Conservation (phyloP, 1,284 basidiomycete species). For the Cutaneotrichosporon sp. region DNA sequence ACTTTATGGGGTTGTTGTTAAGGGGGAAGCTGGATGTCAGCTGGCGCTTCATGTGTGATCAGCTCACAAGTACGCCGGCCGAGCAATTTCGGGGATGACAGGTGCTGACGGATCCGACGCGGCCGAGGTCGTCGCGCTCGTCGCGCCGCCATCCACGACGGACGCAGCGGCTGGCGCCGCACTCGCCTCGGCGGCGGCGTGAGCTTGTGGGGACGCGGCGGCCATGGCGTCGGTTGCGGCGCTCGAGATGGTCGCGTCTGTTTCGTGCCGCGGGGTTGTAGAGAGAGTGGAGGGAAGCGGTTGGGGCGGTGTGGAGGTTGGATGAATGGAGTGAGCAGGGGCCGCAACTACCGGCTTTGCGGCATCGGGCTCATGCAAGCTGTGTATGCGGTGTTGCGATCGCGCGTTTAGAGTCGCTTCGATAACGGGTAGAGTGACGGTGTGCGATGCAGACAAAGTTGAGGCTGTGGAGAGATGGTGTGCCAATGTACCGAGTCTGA, state of each 20-base stretch:
- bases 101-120: neutral
- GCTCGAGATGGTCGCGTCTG: neutral
- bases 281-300: neutral
- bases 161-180: neutral
- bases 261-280: no score
- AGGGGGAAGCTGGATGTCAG: constrained; percentile 14
- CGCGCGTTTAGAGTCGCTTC: no score
- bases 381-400: no score
- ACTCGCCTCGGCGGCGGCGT: neutral
- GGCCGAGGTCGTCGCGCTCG: neutral
- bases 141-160: neutral
- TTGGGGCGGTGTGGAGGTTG: neutral
- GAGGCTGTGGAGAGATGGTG: no score
- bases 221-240: no score
- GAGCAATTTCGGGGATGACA: constrained; percentile 5
- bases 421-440: no score
- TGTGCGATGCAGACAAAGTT: no score
- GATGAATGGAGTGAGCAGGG: no score
- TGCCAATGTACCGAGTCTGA: neutral
- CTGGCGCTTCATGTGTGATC: no score
- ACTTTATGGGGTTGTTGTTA: constrained; percentile 15
- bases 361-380: neutral
- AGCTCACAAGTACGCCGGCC: constrained; percentile 16
- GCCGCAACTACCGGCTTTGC: constrained; percentile 1
- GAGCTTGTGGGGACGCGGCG: no score